Evolutionary conservation across 176 grass and related monocot species (phyloP), one percentile per base, ranked within the genome.

Genomic region (Secale cereale): DNA sequence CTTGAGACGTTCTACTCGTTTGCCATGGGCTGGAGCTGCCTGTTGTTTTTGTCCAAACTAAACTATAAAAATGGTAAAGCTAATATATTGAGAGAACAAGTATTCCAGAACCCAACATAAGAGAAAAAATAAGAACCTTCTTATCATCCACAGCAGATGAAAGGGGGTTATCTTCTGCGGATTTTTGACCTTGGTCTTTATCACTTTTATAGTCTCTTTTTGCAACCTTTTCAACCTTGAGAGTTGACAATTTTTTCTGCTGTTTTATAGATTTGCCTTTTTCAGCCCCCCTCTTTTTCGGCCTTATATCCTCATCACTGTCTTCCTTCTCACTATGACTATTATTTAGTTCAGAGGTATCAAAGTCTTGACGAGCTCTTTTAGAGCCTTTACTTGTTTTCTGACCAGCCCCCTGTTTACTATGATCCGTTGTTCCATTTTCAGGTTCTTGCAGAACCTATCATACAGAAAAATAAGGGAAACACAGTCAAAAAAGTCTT

Each of bases 1-100:
- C 72, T 96, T 99, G 23, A 99, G 86, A 65, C 68, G 87, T 77
- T 96, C 97, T 67, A 94, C 91, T 50, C 81, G 85, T 89, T 92
- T 99, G 50, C 97, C 94, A 71, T 96, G 89, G 48, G 80, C 79
- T 83, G 91, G 88, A 68, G 87, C 50, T 67, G 59, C 72, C 81
- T 92, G 93, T 82, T 32, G 83, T 85, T 91, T 81, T 79, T 99
- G 93, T 96, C 86, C 66, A 88, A 67, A 86, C 83, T 54, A 67
- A 77, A 64, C 89, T 76, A 88, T 70, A 65, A 54, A 80, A 60
- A 20, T 63, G 33, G 33, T 82, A 62, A 17, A 82, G 37, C 78
- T 84, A 35, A 56, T 48, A 17, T n/a, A 31, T 17, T 30, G 79
- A 40, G n/a, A 19, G 70, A 81, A 70, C 20, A 87, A 81, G 19